These are phyloP conservation scores for Dactylellina cionopaga DNA, from an alignment of 2,329 filamentous ascomycete genomes.

Conservation along the genomic window DNA sequence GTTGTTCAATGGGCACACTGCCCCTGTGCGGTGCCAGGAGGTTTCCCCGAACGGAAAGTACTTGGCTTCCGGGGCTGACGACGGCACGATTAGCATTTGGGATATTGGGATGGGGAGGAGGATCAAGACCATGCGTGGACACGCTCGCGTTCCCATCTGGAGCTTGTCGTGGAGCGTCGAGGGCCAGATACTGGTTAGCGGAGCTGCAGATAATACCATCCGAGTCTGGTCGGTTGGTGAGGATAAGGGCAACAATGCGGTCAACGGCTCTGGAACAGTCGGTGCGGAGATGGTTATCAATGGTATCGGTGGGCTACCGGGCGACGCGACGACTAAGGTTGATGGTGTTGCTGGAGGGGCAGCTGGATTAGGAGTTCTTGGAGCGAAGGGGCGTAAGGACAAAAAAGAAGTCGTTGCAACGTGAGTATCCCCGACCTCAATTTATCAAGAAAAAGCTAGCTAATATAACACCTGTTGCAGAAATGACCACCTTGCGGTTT, in stretches of 20 bases:
- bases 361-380: slow-evolving; percentile 60
- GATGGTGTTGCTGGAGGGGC: slow-evolving; percentile 66
- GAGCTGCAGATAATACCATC: slow-evolving; percentile 90
- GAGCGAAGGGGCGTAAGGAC: slow-evolving; percentile 51
- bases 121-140: slow-evolving; percentile 91
- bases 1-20: slow-evolving; percentile 89
- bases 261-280: slow-evolving; percentile 63
- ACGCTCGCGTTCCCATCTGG: slow-evolving; percentile 92
- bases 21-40: slow-evolving; percentile 83
- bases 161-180: slow-evolving; percentile 93
- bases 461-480: slow-evolving; percentile 67
- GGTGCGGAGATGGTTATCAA: slow-evolving; percentile 59
- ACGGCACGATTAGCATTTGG: slow-evolving; percentile 93
- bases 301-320: slow-evolving; percentile 61
- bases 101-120: slow-evolving; percentile 85
- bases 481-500: slow-evolving; percentile 92
- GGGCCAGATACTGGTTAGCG: slow-evolving; percentile 87
- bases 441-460: slow-evolving; percentile 53
- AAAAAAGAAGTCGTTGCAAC: slow-evolving; percentile 57
- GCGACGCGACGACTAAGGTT: slow-evolving; percentile 60
- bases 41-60: slow-evolving; percentile 89
- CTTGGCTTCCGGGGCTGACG: slow-evolving; percentile 87
- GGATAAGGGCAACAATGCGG: slow-evolving; percentile 73
- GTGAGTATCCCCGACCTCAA: slow-evolving; percentile 56
- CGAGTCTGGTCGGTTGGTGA: slow-evolving; percentile 87